These are phyloP conservation scores for Saksenaea oblongispora DNA, from an alignment of 371 early-diverging fungal species.

Conservation along the genomic window DNA sequence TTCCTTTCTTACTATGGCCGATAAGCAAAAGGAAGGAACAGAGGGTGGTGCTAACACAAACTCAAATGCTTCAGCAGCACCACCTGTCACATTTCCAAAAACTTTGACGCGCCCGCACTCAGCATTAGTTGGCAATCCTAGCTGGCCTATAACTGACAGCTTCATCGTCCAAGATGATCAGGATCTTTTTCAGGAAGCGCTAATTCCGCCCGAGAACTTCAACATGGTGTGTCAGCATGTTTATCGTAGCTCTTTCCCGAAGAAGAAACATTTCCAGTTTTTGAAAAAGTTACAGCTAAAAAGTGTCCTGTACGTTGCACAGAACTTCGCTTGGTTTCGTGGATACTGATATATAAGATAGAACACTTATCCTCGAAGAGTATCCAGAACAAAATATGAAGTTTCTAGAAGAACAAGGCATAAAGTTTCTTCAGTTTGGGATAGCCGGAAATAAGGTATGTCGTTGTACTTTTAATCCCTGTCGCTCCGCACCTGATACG, in stretches of 20 bases:
- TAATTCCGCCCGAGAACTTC: constrained; percentile 92
- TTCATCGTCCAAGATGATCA: constrained; percentile 43
- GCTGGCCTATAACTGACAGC: constrained; percentile 35
- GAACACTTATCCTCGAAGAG: constrained; percentile 91
- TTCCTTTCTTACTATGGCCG: background rate
- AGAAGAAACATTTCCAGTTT: constrained; percentile 90
- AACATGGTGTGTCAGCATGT: constrained; percentile 90
- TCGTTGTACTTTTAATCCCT: background rate
- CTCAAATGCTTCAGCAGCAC: background rate
- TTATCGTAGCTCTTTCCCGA: constrained; percentile 91
- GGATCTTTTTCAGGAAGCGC: constrained; percentile 59
- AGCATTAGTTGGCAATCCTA: constrained; percentile 8
- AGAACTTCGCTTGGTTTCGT: background rate
- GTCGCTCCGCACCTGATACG: background rate
- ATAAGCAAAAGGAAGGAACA: background rate
- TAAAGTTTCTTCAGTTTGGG: constrained; percentile 89
- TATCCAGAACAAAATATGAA: constrained; percentile 91
- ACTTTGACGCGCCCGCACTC: background rate
- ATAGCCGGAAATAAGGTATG: constrained; percentile 93
- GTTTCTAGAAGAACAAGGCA: constrained; percentile 85
- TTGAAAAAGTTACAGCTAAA: constrained; percentile 86
- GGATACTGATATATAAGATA: constrained; percentile 20
- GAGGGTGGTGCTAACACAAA: background rate
- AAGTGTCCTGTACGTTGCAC: constrained; percentile 75
- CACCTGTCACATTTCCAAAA: background rate